Base-by-base conservation (phyloP, 306 rosid genomes). In the Dryas drummondii region DNA sequence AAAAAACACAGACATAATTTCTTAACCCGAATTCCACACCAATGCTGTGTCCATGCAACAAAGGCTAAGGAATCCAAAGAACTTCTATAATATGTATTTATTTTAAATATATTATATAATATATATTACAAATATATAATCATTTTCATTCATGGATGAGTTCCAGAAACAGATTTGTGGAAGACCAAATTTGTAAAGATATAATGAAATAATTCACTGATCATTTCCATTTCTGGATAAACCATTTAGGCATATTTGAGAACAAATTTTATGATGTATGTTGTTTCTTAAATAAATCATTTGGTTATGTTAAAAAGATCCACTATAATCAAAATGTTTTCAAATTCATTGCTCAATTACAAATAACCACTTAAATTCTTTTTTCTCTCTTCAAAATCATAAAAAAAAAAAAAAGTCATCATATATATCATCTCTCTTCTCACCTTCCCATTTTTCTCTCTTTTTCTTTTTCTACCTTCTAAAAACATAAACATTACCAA, bases 221-320 rank as follows among this genome's bases (percentile, higher is more conserved):
- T 7, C 27, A 32, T 32, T 60, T 60, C 9, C 27, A 32, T 27
- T 59, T 59, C 45, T 58, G 15, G n/a, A 59, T 26, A 44, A 37
- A 59, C 14, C 64, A 59, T 4, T n/a, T 4, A 59, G 42, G 11
- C 62, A 58, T 2, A 54, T 26, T 54, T 54, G 59, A 52, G 26
- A 6, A 54, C 7, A 5, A n/a, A 54, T 16, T 5, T 26, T 9
- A 58, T 22, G 22, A 22, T 22, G 22, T 3, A 4, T 27, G 45
- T 1, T 6, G n/a, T 15, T 49, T 1, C 16, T 66, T 4, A 3
- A 47, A 19, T 26, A 11, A 26, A 14, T 14, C 27, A 51, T 27
- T 50, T 14, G 7, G 72, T 49, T 68, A 52, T 51, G 49, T 12
- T 47, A 26, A 52, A n/a, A n/a, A 59, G 61, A 69, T 69, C 11